A percentile compares a stretch with the other conserved stretches of the same genome.
These are phyloP conservation scores for Syncephalastrum sp. DNA, from an alignment of 371 early-diverging fungal species.

Conservation along the genomic window DNA sequence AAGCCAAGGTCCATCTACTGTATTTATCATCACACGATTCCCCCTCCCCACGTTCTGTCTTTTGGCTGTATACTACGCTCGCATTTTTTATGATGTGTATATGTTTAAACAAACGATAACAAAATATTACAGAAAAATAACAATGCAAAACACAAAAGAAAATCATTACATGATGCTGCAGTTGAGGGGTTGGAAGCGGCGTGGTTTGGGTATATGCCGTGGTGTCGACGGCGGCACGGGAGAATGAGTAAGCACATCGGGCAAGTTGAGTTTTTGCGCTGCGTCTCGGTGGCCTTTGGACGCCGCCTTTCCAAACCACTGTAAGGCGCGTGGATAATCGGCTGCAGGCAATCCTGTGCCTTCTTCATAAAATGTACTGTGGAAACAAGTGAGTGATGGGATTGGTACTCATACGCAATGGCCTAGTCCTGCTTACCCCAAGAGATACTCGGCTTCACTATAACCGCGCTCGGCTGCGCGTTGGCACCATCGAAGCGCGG, in stretches of 20 bases:
- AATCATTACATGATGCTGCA: too few relatives aligned
- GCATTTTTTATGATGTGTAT: too few relatives aligned
- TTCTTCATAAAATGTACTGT: constrained; percentile 23
- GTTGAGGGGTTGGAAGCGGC: too few relatives aligned
- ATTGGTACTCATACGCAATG: background rate
- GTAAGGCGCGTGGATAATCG: constrained; percentile 29
- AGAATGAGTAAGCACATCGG: background rate
- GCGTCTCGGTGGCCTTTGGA: constrained; percentile 28
- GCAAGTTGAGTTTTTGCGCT: constrained; percentile 24
- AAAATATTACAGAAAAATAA: too few relatives aligned
- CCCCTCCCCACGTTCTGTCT: background rate
- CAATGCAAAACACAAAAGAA: too few relatives aligned
- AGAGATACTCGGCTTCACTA: constrained; percentile 32
- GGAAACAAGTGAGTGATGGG: background rate
- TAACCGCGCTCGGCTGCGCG: constrained; percentile 33
- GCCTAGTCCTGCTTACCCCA: constrained; percentile 30
- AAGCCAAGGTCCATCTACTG: too few relatives aligned
- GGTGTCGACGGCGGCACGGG: too few relatives aligned
- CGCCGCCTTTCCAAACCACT: constrained; percentile 32
- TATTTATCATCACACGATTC: constrained; percentile 2
- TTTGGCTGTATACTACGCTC: background rate
- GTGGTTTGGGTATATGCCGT: too few relatives aligned
- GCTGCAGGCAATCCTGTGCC: constrained; percentile 18
- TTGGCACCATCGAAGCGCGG: constrained; percentile 43
- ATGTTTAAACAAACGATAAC: too few relatives aligned